Conservation (phyloP, 225 moss, liverwort and hornwort species). For the Marchantia paleacea region DNA sequence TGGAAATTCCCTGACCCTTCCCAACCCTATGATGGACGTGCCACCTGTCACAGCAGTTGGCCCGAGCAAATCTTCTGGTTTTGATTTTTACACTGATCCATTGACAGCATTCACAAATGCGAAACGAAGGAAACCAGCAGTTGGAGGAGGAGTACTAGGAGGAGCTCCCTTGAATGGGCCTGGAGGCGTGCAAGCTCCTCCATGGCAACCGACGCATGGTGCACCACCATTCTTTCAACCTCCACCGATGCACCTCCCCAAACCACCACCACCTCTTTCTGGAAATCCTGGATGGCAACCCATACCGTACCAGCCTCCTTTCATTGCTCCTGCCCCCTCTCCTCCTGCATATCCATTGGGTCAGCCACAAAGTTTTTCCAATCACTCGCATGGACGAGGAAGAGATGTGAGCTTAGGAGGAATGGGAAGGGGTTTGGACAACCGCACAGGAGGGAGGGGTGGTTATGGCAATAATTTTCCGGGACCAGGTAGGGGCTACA, state of each 20-base stretch:
- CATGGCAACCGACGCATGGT: not conserved
- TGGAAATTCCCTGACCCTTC: not conserved
- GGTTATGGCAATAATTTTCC: not conserved
- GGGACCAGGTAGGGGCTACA: slow-evolving; percentile 21
- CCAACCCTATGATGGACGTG: slow-evolving; percentile 29
- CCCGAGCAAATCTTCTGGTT: slow-evolving; percentile 13
- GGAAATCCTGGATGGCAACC: slow-evolving; percentile 34
- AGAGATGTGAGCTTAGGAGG: slow-evolving; percentile 6
- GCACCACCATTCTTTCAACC: slow-evolving; percentile 6
- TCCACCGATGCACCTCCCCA: not conserved
- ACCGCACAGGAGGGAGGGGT: slow-evolving; percentile 13
- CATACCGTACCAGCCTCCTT: slow-evolving; percentile 28
- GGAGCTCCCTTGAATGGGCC: slow-evolving; percentile 2
- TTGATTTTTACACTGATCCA: slow-evolving; percentile 55
- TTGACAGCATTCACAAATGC: slow-evolving; percentile 33
- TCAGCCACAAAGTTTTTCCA: slow-evolving; percentile 1
- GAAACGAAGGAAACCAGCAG: slow-evolving; percentile 34
- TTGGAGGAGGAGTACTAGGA: not conserved
- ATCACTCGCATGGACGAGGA: slow-evolving; percentile 26
- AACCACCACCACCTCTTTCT: not conserved
- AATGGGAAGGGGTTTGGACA: not conserved
- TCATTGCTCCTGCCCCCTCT: not conserved
- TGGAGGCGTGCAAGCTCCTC: not conserved
- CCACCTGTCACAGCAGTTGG: not conserved
- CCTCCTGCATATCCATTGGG: not conserved